Evolutionary conservation across 2,329 filamentous ascomycete genomes (phyloP).

Genomic region (Colletotrichum incanum): DNA sequence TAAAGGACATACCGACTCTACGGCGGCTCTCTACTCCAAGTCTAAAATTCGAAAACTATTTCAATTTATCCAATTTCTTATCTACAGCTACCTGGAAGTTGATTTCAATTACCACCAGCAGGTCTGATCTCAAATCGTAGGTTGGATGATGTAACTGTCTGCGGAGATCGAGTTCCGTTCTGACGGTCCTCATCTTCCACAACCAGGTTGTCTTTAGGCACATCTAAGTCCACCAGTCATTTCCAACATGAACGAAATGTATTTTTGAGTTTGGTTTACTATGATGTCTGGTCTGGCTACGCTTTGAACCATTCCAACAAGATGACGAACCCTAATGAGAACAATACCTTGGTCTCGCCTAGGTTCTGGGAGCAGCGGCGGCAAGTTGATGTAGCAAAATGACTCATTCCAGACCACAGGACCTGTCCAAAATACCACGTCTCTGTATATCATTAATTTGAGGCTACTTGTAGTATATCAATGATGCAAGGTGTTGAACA

Average conservation of each 20-base stretch:
- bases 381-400: conserved; percentile 9
- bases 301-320: not conserved
- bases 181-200: not conserved
- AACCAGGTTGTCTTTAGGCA: not conserved
- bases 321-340: not conserved
- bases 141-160: not conserved
- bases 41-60: not conserved
- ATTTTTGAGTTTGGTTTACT: fast-evolving
- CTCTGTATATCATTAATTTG: too few species aligned
- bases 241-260: not conserved
- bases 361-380: not conserved
- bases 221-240: conserved; percentile 2
- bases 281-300: fast-evolving
- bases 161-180: not conserved
- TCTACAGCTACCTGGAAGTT: not conserved
- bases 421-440: not conserved
- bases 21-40: not conserved
- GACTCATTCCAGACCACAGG: not conserved
- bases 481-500: not conserved
- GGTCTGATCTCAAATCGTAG: not conserved
- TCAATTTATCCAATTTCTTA: not conserved
- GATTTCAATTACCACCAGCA: not conserved
- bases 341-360: not conserved
- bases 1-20: not conserved
- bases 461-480: not conserved